Conservation (phyloP, 2,329 filamentous ascomycete species). For the Microcyclospora pomicola region DNA sequence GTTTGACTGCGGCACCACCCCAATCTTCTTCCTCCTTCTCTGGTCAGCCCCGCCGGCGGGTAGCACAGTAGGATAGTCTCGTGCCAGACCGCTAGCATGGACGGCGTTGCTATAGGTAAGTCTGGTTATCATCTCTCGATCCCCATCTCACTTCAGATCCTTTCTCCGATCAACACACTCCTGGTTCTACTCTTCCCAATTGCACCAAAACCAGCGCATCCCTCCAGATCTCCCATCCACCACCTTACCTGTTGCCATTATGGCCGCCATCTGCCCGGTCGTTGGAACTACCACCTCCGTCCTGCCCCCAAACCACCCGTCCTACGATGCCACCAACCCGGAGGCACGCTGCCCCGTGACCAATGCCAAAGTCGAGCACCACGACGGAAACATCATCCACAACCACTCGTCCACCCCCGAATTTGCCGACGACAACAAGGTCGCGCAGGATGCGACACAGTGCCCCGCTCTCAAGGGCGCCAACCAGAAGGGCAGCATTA, state of each 20-base stretch:
- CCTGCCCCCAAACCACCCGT: conserved; percentile 31
- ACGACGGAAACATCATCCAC: conserved; percentile 27
- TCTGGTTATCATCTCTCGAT: too few relatives aligned
- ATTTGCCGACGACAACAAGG: conserved; percentile 12
- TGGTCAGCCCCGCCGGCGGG: too few relatives aligned
- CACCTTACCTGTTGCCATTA: background rate
- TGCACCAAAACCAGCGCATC: background rate
- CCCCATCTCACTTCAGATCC: too few relatives aligned
- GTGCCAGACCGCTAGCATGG: too few relatives aligned
- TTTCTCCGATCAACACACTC: too few relatives aligned
- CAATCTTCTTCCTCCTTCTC: too few relatives aligned
- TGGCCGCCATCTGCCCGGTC: conserved; percentile 18
- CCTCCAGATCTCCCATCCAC: background rate
- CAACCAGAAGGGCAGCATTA: conserved; percentile 26
- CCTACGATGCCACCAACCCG: conserved; percentile 25
- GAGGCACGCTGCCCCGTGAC: conserved; percentile 33
- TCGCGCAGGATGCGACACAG: conserved; percentile 22
- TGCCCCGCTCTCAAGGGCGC: conserved; percentile 30
- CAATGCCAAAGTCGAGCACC: conserved; percentile 32
- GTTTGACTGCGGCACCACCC: too few relatives aligned
- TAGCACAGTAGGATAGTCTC: too few relatives aligned
- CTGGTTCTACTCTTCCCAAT: too few relatives aligned
- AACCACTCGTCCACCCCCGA: conserved; percentile 26
- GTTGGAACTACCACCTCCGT: conserved; percentile 30
- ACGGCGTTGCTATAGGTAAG: too few relatives aligned